Base-by-base conservation (phyloP, 2,329 filamentous ascomycete species). In the Aspergillus sojae region DNA sequence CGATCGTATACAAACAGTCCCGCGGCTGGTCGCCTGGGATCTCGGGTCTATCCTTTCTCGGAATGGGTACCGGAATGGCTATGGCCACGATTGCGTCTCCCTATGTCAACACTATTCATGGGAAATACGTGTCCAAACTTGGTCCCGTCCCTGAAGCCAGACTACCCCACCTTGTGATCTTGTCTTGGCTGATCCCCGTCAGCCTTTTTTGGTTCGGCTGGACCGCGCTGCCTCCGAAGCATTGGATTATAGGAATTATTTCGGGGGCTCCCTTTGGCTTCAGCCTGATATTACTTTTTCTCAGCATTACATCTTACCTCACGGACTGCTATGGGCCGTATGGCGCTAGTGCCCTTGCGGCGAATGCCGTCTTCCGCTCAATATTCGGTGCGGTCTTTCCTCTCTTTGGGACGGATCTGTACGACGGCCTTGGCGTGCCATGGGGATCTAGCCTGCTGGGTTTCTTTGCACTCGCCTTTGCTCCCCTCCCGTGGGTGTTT, bases 1-100 rank as follows among this genome's bases (percentile, higher is more conserved):
- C 81, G 0, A 80, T 82, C 21, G 75, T 84, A 4, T 84, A 79
- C 48, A 72, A 80, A 67, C 72, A 74, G n/a, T 68, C 71, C 36
- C 80, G 81, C 11, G 74, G 75, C 14, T 81, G 83, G 65, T 75
- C 73, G 3, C 73, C 79, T 19, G 80, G 78, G 2, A 75, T 79
- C 56, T 77, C 79, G 3, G 77, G 78, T 0, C 73, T 84, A 7
- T 74, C 81, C 1, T 84, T 82, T 65, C 64, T 82, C 5, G 80
- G 80, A 28, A 73, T 84, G 71, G 74, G 75, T 65, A 74, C 77
- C 21, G 77, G 75, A 5, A 73, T 75, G 63, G 43, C 71, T 5
- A 67, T 65, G 61, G 81, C 41, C 9, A 45, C 41, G 21, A 45
- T 45, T 64, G 57, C 76, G 69, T 60, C 74, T 34, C 69, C 82